phyloP scores from a whole-genome alignment of 2,329 filamentous ascomycete genomes.

The Ophiostoma sp. region DNA sequence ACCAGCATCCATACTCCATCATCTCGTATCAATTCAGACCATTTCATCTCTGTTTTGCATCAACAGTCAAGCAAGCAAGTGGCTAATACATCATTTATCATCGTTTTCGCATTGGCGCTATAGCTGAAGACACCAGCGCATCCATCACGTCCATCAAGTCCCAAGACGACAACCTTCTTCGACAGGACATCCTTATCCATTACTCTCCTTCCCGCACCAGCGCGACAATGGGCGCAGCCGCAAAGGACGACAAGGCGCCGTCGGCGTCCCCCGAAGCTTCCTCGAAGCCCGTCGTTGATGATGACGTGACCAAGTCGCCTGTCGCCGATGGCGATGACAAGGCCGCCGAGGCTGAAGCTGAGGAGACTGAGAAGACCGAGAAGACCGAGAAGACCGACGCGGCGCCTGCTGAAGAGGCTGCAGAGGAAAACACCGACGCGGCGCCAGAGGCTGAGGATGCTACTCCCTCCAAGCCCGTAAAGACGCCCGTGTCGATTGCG shows the following conservation, averaged over 20 bases:
- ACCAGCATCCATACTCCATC: conserved; percentile 4
- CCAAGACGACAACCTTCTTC: background rate
- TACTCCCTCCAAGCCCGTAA: conserved; percentile 32
- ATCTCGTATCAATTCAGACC: background rate
- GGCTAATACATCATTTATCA: conserved; percentile 13
- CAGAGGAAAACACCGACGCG: conserved; percentile 23
- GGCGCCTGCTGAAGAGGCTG: conserved; percentile 28
- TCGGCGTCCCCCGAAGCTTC: conserved; percentile 18
- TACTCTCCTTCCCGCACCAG: conserved; percentile 8
- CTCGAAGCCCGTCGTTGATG: conserved; percentile 18
- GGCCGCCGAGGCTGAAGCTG: conserved; percentile 1
- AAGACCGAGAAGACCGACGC: conserved; percentile 32
- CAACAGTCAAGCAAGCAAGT: background rate
- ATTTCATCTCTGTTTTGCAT: conserved; percentile 3
- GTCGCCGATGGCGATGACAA: conserved; percentile 42
- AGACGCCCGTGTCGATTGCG: conserved; percentile 40
- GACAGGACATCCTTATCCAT: background rate
- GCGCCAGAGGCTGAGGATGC: conserved; percentile 30
- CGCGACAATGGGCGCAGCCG: conserved; percentile 23
- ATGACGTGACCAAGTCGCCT: conserved; percentile 23
- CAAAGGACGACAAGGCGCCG: conserved; percentile 23
- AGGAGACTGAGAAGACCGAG: conserved; percentile 19
- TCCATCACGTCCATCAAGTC: background rate
- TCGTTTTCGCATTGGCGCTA: conserved; percentile 1
- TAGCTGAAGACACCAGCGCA: conserved; percentile 1